Base-by-base conservation (phyloP, 148 eudicot genomes). In the Beta vulgaris region DNA sequence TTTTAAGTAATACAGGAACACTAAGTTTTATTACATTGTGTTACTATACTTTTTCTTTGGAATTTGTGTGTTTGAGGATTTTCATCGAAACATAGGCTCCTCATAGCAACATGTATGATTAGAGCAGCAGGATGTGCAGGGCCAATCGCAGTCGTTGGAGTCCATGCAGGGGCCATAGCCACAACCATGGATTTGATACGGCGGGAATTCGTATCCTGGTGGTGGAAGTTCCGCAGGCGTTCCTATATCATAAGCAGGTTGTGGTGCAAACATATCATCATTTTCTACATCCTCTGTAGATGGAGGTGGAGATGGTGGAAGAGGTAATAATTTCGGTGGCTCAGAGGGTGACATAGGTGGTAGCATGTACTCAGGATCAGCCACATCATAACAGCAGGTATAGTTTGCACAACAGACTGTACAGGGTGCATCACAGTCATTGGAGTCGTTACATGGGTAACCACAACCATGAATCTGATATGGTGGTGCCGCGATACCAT, bases 371-470 rank as follows among this genome's bases (percentile, higher is more conserved):
- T 19, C 7, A 18, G 70, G 34, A 14, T 75, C 62, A n/a, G n/a
- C n/a, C n/a, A n/a, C 72, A 6, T 77, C 75, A 15, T 71, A 71
- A 61, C 71, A 71, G 21, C 80, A 78, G 19, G 71, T 78, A 23
- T 36, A 11, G 71, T 78, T 71, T 19, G 43, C 53, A 78, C 76
- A 62, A 13, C 76, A 78, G 25, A 28, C 1, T 10, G 76, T 78
- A 36, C 80, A 71, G 0, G 76, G 80, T 31, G 31, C 8, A 40
- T 78, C 76, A n/a, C 81, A 78, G 65, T 72, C 81, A 4, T 72
- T 78, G 36, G 76, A 72, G 32, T 79, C 81, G 0, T n/a, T 54
- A 35, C 81, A 79, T 0, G 26, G 23, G 68, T 73, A 73, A 8
- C 73, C 81, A 46, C 73, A 79, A 2, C 73, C 81, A 53, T 49